Conservation (phyloP, 345 rosid species). For the Gossypium mustelinum region DNA sequence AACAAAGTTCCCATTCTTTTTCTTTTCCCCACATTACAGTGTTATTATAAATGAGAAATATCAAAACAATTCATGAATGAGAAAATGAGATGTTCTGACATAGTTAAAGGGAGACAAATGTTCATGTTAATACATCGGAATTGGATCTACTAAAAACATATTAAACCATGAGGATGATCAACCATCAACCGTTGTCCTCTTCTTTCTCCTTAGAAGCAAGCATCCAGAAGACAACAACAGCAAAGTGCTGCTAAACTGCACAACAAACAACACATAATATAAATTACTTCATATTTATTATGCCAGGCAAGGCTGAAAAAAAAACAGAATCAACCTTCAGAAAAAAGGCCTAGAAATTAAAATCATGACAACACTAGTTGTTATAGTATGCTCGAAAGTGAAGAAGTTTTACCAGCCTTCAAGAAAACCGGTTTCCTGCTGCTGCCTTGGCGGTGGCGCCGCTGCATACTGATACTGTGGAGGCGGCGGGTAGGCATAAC, state of each 20-base stretch:
- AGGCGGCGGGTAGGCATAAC: conserved; percentile 32
- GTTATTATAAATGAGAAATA: too few species aligned
- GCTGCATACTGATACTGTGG: conserved; percentile 15
- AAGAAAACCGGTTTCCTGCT: conserved; percentile 34
- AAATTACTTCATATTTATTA: background rate
- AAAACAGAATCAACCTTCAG: background rate
- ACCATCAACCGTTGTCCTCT: background rate
- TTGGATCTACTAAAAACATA: background rate
- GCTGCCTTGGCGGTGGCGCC: conserved; percentile 22
- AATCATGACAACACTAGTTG: background rate
- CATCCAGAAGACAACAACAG: conserved; percentile 56
- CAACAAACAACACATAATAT: background rate
- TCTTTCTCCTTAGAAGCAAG: conserved; percentile 31
- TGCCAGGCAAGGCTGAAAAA: background rate
- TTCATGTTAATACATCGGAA: too few species aligned
- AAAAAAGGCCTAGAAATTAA: background rate
- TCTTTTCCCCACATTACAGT: too few species aligned
- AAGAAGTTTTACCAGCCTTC: conserved; percentile 43
- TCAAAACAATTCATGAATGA: too few species aligned
- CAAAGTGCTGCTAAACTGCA: conserved; percentile 60
- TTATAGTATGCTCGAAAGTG: background rate
- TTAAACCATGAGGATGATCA: background rate
- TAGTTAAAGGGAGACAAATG: too few species aligned
- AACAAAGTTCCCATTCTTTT: too few species aligned
- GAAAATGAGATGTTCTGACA: too few species aligned